Evolutionary conservation across 257 asterid genomes (phyloP), one percentile per base, ranked within the genome.

Genomic region (Nicotiana tabacum): DNA sequence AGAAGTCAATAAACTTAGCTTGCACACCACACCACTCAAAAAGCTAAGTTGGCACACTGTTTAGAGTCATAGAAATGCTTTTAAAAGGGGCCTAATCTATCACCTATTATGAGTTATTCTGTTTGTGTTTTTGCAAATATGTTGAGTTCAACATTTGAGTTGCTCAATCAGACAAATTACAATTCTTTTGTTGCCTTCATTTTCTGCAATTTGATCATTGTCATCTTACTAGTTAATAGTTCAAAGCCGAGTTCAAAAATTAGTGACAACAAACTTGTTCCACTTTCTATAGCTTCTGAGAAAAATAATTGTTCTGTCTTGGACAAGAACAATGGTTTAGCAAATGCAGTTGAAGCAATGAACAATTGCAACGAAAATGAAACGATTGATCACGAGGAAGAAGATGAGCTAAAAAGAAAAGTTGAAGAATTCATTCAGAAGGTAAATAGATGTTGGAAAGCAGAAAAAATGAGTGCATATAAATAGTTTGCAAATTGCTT

Each of bases 381-480:
- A n/a, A 43, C 3, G 43, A 48, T 13, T 11, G 24, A 3, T 13
- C 27, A 2, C 3, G 81, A 85, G 10, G 85, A 55, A 21, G 56
- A 27, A 4, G 78, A 88, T 84, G 92, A 85, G 58, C 77, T 91
- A 87, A 87, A 81, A 81, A 87, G 77, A 77, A 87, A 89, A 84
- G 87, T 87, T 30, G 95, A 91, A 77, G 92, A 90, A 27, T 91
- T 91, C 53, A 89, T 91, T 87, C 86, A 84, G 58, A 91, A 90
- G 84, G 88, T 84, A 46, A 90, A 90, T 83, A 83, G 64, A 83
- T 83, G 83, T 0, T 91, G 93, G 94, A 87, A 77, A 89, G 90
- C 83, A 48, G 92, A 91, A 56, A 89, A 80, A 65, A 60, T 87
- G 70, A 86, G 66, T 81, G 39, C 84, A 77, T 77, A 13, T 16